phyloP scores from a whole-genome alignment of 192 early-diverging fungal genomes.

The Podochytrium sp. region DNA sequence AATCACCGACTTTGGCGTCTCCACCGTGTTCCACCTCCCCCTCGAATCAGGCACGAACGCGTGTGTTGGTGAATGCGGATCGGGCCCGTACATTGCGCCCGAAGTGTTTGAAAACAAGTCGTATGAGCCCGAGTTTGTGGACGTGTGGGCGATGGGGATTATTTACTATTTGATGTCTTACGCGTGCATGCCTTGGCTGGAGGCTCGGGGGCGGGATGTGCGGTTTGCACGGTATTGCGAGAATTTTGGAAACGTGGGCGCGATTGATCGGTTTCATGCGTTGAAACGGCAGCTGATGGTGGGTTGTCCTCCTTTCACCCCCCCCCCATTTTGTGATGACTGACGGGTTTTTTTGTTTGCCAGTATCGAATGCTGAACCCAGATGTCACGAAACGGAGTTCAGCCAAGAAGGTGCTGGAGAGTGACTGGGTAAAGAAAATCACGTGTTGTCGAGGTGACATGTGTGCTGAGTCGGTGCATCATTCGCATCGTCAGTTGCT shows the following conservation, averaged over 20 bases:
- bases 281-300: slow-evolving; percentile 70
- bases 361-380: slow-evolving; percentile 79
- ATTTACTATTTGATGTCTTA: slow-evolving; percentile 72
- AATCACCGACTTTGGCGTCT: slow-evolving; percentile 98
- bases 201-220: slow-evolving; percentile 38
- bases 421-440: slow-evolving; percentile 80
- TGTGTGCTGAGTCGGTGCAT: slow-evolving; percentile 8
- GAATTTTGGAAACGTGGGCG: slow-evolving; percentile 58
- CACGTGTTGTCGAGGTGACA: slow-evolving; percentile 56
- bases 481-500: slow-evolving; percentile 7
- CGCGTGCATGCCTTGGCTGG: slow-evolving; percentile 59
- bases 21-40: slow-evolving; percentile 87
- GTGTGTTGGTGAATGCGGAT: slow-evolving; percentile 86
- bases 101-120: slow-evolving; percentile 74
- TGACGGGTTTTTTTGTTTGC: neutral
- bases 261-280: slow-evolving; percentile 71
- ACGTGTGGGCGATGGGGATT: slow-evolving; percentile 91
- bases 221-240: slow-evolving; percentile 51
- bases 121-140: slow-evolving; percentile 89
- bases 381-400: slow-evolving; percentile 67
- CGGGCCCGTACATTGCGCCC: slow-evolving; percentile 97
- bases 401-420: slow-evolving; percentile 69
- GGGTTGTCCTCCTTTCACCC: neutral
- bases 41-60: slow-evolving; percentile 77
- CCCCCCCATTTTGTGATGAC: neutral